A percentile compares a stretch with the other conserved stretches of the same genome.
Conservation (phyloP, 2,329 filamentous ascomycete species). For the Alternaria arbusti region DNA sequence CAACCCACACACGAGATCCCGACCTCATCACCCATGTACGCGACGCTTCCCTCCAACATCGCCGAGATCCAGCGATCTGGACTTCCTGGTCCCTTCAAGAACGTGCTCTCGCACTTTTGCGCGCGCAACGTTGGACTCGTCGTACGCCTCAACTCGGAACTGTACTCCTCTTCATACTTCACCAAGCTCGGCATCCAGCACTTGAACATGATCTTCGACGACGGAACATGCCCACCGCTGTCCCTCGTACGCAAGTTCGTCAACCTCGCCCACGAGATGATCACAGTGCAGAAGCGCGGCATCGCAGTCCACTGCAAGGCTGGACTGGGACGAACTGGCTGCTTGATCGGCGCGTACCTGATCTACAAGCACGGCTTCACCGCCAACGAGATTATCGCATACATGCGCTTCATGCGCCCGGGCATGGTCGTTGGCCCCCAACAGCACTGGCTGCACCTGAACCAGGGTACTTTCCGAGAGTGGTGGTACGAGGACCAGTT, state of each 20-base stretch:
- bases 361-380: conserved; percentile 98
- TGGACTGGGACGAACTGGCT: conserved; percentile 91
- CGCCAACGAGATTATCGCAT: conserved; percentile 95
- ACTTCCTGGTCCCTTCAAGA: conserved; percentile 90
- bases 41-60: conserved; percentile 76
- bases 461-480: conserved; percentile 96
- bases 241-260: conserved; percentile 94
- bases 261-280: conserved; percentile 91
- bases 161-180: conserved; percentile 98
- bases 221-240: conserved; percentile 91
- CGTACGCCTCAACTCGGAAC: conserved; percentile 90
- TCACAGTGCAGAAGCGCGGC: conserved; percentile 85
- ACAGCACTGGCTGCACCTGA: conserved; percentile 98
- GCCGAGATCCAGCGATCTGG: conserved; percentile 73
- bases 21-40: conserved; percentile 74
- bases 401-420: conserved; percentile 98
- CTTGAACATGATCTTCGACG: conserved; percentile 99
- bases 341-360: conserved; percentile 94
- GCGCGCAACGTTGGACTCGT: conserved; percentile 90
- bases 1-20: conserved; percentile 75
- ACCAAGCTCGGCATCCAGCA: conserved; percentile 94
- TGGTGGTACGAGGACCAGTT: conserved; percentile 88
- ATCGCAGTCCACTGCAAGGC: conserved; percentile 99
- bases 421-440: conserved; percentile 99
- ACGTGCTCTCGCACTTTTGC: conserved; percentile 87